phyloP scores from a whole-genome alignment of 2,329 filamentous ascomycete species.

The Davidsoniella eucalypti region DNA sequence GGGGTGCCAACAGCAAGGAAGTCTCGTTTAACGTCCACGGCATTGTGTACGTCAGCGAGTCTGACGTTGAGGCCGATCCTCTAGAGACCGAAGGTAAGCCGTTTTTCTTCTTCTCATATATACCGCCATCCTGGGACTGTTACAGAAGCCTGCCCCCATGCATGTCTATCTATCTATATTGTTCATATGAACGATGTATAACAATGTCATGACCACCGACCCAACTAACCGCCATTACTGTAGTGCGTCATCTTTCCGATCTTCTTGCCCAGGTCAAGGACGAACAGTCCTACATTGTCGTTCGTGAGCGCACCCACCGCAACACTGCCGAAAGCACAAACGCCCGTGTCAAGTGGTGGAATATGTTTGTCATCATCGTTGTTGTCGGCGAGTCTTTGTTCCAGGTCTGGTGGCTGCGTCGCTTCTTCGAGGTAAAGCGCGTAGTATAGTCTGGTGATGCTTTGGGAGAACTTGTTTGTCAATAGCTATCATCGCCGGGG shows the following conservation, averaged over 20 bases:
- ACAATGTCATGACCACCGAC: background rate
- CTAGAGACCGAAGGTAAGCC: conserved; percentile 71
- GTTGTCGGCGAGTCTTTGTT: conserved; percentile 86
- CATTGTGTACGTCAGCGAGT: conserved; percentile 89
- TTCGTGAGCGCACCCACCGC: conserved; percentile 87
- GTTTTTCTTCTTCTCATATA: background rate
- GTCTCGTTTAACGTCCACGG: conserved; percentile 99
- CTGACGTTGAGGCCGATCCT: conserved; percentile 69
- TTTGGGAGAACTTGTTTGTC: too few species aligned
- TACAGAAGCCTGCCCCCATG: background rate
- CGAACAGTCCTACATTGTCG: conserved; percentile 91
- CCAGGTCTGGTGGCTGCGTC: conserved; percentile 98
- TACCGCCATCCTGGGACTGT: background rate
- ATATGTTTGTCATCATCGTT: conserved; percentile 82
- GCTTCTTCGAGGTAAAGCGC: conserved; percentile 69
- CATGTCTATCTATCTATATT: background rate
- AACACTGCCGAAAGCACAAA: conserved; percentile 99
- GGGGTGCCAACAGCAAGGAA: conserved; percentile 91
- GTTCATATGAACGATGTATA: background rate
- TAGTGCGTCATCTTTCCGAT: conserved; percentile 71
- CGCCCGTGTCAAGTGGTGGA: conserved; percentile 97
- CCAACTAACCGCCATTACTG: background rate
- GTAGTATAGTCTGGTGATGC: conserved; percentile 5
- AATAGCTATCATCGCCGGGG: too few species aligned
- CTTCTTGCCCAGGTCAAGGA: conserved; percentile 86